phyloP scores from a whole-genome alignment of 208 protist genomes.

The Trichomonas gallinae region DNA sequence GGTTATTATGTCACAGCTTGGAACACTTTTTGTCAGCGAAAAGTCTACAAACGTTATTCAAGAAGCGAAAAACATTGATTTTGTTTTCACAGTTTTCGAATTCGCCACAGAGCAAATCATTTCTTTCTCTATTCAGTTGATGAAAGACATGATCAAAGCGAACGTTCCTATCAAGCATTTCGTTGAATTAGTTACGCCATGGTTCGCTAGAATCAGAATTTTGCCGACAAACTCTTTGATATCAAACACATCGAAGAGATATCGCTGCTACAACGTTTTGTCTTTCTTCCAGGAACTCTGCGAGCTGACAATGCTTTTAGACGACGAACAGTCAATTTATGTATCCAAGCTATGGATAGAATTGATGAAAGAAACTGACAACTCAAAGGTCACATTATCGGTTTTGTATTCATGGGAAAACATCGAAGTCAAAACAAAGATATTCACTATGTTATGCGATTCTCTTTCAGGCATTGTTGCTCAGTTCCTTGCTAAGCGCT shows the following conservation, averaged over 20 bases:
- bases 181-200: neutral
- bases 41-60: neutral
- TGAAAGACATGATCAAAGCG: neutral
- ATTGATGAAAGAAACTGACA: neutral
- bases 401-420: neutral
- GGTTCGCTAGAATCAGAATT: neutral
- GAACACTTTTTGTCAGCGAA: neutral
- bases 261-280: neutral
- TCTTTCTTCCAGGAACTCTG: neutral
- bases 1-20: neutral
- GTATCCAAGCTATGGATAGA: neutral
- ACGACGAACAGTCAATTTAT: neutral
- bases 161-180: neutral
- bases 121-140: neutral
- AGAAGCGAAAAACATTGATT: neutral
- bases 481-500: neutral
- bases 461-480: neutral
- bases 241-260: neutral
- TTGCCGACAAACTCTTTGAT: neutral
- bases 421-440: neutral
- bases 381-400: neutral
- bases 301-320: neutral
- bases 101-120: neutral
- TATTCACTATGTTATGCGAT: neutral
- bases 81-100: neutral